These are phyloP conservation scores for Dendrostoma leiphaemia DNA, from an alignment of 2,329 filamentous ascomycete genomes.

Conservation along the genomic window DNA sequence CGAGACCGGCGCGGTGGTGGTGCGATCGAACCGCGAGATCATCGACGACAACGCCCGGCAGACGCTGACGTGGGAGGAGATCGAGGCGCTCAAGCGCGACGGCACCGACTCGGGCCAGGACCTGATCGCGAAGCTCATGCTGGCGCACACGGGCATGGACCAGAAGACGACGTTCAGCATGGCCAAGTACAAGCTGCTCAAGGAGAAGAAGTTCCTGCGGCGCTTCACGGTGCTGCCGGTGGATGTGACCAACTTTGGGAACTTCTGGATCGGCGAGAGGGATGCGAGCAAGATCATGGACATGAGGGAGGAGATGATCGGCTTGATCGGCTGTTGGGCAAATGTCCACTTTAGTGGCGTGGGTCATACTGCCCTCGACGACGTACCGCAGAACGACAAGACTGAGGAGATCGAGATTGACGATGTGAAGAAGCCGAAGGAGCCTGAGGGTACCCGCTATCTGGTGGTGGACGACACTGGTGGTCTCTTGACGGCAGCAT, in stretches of 20 bases:
- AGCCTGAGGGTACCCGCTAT: slow-evolving; percentile 55
- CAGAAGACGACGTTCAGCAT: slow-evolving; percentile 93
- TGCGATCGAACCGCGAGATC: slow-evolving; percentile 56
- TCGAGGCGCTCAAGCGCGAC: slow-evolving; percentile 71
- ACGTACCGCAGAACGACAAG: slow-evolving; percentile 20
- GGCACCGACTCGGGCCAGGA: slow-evolving; percentile 80
- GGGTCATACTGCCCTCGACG: slow-evolving; percentile 22
- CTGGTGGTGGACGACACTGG: slow-evolving; percentile 85
- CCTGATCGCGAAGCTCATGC: slow-evolving; percentile 87
- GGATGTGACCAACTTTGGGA: slow-evolving; percentile 71
- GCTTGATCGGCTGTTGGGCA: slow-evolving; percentile 80
- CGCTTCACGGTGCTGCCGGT: slow-evolving; percentile 83
- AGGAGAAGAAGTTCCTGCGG: slow-evolving; percentile 89
- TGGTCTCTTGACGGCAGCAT: slow-evolving; percentile 74
- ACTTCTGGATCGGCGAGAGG: slow-evolving; percentile 77
- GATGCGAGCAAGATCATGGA: slow-evolving; percentile 82
- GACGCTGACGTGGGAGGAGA: slow-evolving; percentile 72
- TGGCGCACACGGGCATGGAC: slow-evolving; percentile 84
- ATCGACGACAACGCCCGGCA: slow-evolving; percentile 67
- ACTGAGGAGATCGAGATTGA: slow-evolving; percentile 25
- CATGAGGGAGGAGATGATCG: slow-evolving; percentile 79
- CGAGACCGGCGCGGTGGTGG: slow-evolving; percentile 47
- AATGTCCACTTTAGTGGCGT: slow-evolving; percentile 75
- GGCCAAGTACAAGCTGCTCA: slow-evolving; percentile 93
- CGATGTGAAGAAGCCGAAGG: slow-evolving; percentile 22